Evolutionary conservation across 129 eudicot species (phyloP), one percentile per base, ranked within the genome.

Genomic region (Pulicaria dysenterica): DNA sequence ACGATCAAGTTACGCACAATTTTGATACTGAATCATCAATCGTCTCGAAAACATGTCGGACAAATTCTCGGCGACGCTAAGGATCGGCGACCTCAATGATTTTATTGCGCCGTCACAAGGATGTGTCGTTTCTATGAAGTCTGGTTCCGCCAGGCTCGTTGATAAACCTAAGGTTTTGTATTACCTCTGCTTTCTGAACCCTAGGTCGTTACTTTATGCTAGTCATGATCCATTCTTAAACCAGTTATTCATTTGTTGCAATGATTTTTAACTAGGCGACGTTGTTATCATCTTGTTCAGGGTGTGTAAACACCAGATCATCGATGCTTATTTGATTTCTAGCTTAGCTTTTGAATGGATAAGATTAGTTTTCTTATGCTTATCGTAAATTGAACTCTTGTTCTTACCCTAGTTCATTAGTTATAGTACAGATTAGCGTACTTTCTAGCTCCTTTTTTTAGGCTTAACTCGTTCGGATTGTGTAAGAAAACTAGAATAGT

Each of bases 51-150:
- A n/a, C 4, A 92, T 92, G 98, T 85, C 95, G 70, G 90, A 90
- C 73, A 93, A 85, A 74, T 93, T 93, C 58, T 93, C 98, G 38
- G 89, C 96, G 5, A 87, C 96, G 39, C 78, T 93, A 37, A 79
- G 96, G 72, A 89, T 90, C 64, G 87, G 93, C 4, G 98, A 93
- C 82, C 82, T 93, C 4, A 90, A 93, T 77, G 98, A 93, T 79
- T 93, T 76, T 78, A 93, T 93, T 70, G 92, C 98, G 14, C 98
- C 98, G 0, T 85, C 98, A 4, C 98, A 93, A 68, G 96, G 95
- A 16, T 93, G 98, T 19, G 90, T 93, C 58, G 91, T 89, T 78
- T 86, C 91, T 3, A 66, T 86, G 55, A 84, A 81, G 50, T 73
- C 83, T 6, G 79, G 60, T 59, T 74, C 88, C 43, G 59, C 73